Evolutionary conservation across 148 eudicot genomes (phyloP).

Genomic region (Rhododendron vialii): DNA sequence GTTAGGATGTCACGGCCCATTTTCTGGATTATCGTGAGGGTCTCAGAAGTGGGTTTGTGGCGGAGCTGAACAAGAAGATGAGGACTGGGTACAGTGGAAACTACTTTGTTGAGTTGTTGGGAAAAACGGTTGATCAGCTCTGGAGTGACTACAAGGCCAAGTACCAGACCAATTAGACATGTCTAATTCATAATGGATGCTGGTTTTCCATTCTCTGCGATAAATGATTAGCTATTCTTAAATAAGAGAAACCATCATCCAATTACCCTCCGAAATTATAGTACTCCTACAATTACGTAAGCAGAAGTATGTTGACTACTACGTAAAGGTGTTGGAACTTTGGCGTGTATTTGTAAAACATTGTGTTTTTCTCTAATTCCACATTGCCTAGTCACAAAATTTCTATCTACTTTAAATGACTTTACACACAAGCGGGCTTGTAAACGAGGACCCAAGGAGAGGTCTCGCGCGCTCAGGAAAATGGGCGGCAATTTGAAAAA

Average conservation of each 20-base stretch:
- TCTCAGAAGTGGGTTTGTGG: slow-evolving; percentile 32
- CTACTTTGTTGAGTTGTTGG: slow-evolving; percentile 31
- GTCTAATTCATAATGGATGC: background rate
- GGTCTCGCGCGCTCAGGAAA: no score
- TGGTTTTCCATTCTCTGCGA: background rate
- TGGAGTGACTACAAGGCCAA: slow-evolving; percentile 35
- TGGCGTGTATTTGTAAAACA: no score
- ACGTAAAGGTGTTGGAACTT: no score
- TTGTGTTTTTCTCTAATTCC: no score
- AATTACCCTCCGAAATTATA: background rate
- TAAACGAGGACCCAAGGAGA: no score
- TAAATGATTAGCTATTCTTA: background rate
- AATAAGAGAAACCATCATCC: background rate
- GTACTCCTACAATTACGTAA: background rate
- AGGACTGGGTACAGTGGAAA: slow-evolving; percentile 16
- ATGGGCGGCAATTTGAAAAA: no score
- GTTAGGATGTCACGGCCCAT: slow-evolving; percentile 32
- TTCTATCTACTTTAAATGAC: no score
- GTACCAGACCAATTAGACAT: background rate
- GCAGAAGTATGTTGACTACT: no score
- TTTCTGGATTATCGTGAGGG: slow-evolving; percentile 38
- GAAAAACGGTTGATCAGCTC: slow-evolving; percentile 31
- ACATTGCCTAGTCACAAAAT: no score
- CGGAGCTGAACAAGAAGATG: slow-evolving; percentile 34
- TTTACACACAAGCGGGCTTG: no score